Conservation (phyloP, 768 basidiomycete genomes). For the Pisolithus orientalis region DNA sequence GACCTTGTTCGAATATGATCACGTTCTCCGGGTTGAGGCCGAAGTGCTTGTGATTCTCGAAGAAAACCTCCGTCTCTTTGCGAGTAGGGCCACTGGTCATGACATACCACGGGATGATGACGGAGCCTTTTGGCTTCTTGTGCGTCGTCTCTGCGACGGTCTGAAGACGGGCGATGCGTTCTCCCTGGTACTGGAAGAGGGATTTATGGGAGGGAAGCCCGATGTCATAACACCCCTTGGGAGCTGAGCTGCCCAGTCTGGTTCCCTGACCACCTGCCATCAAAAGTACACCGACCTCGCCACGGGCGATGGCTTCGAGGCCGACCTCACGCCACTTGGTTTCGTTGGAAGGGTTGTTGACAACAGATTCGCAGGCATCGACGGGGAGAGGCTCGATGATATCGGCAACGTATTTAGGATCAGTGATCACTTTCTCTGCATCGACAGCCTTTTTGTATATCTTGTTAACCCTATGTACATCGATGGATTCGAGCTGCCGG, state of each 20-base stretch:
- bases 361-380: slow-evolving; percentile 60
- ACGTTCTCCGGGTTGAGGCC: slow-evolving; percentile 77
- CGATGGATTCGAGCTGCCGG: slow-evolving; percentile 70
- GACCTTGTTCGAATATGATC: slow-evolving; percentile 96
- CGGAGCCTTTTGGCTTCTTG: slow-evolving; percentile 49
- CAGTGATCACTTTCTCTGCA: slow-evolving; percentile 49
- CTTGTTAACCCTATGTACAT: slow-evolving; percentile 88
- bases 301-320: slow-evolving; percentile 70
- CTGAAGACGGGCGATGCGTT: slow-evolving; percentile 84
- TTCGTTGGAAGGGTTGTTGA: slow-evolving; percentile 48
- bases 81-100: slow-evolving; percentile 99
- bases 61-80: slow-evolving; percentile 79
- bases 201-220: slow-evolving; percentile 88
- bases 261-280: slow-evolving; percentile 99
- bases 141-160: slow-evolving; percentile 56
- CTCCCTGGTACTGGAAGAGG: slow-evolving; percentile 97
- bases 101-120: slow-evolving; percentile 92
- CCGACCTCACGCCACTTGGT: slow-evolving; percentile 74
- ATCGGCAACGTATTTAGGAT: slow-evolving; percentile 36
- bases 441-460: slow-evolving; percentile 74
- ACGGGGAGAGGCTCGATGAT: slow-evolving; percentile 79
- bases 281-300: slow-evolving; percentile 89
- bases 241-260: slow-evolving; percentile 82
- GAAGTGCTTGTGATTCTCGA: slow-evolving; percentile 70
- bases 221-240: slow-evolving; percentile 98